phyloP scores from a whole-genome alignment of 1,284 basidiomycete species.

The Rhodotorula sp. region DNA sequence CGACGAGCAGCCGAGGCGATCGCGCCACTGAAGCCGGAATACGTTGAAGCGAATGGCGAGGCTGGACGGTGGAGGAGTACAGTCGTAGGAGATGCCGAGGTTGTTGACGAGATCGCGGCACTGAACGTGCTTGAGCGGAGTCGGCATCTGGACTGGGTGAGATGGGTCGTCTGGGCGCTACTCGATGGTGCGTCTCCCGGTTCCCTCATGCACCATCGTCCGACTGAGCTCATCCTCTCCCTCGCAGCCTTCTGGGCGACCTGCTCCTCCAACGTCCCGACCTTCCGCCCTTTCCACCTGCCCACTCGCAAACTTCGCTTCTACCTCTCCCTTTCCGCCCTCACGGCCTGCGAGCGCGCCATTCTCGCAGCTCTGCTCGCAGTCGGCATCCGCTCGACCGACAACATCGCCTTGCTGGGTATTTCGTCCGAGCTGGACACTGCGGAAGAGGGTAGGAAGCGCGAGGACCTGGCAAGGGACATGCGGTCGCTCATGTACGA shows the following conservation, averaged over 20 bases:
- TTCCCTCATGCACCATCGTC: neutral
- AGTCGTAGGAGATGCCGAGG: neutral
- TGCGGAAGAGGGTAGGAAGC: neutral
- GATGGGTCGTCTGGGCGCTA: neutral
- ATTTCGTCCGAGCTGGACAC: neutral
- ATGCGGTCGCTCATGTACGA: conserved; percentile 4
- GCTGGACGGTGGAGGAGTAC: neutral
- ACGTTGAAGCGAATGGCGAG: no score
- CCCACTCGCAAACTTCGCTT: neutral
- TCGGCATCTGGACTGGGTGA: no score
- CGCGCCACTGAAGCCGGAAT: no score
- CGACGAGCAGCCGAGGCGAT: no score
- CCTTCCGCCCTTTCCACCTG: neutral
- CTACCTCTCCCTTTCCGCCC: neutral
- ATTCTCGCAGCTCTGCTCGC: neutral
- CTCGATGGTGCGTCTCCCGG: neutral
- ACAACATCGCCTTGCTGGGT: neutral
- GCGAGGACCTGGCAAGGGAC: neutral
- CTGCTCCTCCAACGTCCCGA: conserved; percentile 9
- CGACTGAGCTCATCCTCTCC: neutral
- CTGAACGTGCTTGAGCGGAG: neutral
- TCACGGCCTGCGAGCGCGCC: neutral
- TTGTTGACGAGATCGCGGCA: neutral
- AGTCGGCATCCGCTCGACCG: neutral
- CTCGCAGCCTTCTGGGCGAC: conserved; percentile 1